Percentiles rank a stretch among this genome's conserved stretches.
Conservation (phyloP, 768 basidiomycete species). For the Tricholoma terreum region DNA sequence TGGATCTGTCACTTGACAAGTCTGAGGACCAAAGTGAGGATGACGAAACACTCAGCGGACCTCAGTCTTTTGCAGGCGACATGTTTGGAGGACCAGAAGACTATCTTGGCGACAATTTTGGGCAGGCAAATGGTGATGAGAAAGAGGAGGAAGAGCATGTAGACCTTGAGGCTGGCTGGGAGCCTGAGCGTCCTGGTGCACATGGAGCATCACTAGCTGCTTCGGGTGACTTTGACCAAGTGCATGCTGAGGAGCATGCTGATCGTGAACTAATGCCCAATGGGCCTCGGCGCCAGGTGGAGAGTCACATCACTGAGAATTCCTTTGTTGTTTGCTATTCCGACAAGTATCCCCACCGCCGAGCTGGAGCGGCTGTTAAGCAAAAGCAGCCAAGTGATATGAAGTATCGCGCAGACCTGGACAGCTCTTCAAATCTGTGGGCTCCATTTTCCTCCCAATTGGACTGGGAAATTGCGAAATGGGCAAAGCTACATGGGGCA, state of each 20-base stretch:
- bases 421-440: conserved; percentile 9
- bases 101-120: neutral
- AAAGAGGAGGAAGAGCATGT: neutral
- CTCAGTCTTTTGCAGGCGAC: neutral
- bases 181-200: neutral
- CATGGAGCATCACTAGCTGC: neutral
- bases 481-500: no score
- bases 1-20: neutral
- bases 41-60: neutral
- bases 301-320: neutral
- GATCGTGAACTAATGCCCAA: neutral
- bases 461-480: no score
- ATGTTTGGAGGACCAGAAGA: neutral
- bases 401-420: conserved; percentile 1
- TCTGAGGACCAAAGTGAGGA: neutral
- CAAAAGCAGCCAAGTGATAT: conserved; percentile 1
- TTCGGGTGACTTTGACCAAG: neutral
- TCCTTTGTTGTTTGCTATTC: neutral
- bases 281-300: neutral
- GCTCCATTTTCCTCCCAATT: no score
- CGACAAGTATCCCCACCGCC: conserved; percentile 1
- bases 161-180: neutral
- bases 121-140: neutral
- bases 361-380: no score
- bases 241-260: neutral